Evolutionary conservation across 2,329 filamentous ascomycete species (phyloP).

Genomic region (Penicillium sp.): DNA sequence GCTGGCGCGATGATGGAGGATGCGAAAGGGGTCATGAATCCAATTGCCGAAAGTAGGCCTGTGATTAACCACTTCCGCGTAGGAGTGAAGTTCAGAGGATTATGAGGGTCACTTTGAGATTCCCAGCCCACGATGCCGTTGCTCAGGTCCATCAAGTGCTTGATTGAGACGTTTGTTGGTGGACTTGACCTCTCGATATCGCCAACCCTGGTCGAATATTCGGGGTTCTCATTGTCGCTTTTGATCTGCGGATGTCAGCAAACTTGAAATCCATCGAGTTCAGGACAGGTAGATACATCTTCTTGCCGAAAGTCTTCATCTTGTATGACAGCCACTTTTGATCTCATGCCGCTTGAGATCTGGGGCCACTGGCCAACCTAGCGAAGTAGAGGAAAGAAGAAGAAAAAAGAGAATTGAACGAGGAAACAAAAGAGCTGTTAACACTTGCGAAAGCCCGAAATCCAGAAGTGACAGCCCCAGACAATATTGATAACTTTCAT

Average conservation of each 20-base stretch:
- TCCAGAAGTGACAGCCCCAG: too few relatives aligned
- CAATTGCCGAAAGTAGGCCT: neutral
- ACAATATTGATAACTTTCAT: too few relatives aligned
- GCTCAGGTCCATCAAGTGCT: neutral
- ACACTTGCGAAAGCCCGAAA: too few relatives aligned
- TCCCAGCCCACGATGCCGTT: neutral
- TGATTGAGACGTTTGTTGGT: neutral
- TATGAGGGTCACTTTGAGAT: neutral
- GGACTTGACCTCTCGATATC: neutral
- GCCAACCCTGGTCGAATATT: neutral
- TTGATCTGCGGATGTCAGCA: neutral
- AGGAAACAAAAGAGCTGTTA: too few relatives aligned
- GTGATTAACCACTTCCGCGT: neutral
- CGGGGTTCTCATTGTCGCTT: neutral
- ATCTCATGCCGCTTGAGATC: too few relatives aligned
- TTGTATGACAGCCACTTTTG: neutral
- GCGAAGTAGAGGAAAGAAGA: too few relatives aligned
- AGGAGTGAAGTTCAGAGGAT: neutral
- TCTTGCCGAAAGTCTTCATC: neutral
- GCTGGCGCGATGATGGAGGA: neutral
- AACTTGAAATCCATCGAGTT: fast-evolving
- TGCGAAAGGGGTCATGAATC: neutral
- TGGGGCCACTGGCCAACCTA: too few relatives aligned
- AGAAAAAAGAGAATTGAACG: too few relatives aligned
- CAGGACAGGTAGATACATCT: neutral